Evolutionary conservation across 2,329 filamentous ascomycete species (phyloP).

Genomic region (Whalleya microplaca): DNA sequence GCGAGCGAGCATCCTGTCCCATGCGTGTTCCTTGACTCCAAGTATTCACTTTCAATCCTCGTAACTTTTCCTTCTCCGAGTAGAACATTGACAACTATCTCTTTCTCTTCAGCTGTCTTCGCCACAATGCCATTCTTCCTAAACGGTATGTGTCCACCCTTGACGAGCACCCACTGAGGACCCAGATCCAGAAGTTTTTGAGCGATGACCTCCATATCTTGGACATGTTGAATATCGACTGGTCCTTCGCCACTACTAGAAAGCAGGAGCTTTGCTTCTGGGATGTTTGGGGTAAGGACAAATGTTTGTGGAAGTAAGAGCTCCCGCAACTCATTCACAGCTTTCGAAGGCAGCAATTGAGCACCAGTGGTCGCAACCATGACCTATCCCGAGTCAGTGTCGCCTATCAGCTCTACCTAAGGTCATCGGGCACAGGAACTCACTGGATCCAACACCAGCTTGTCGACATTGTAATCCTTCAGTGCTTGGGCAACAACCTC

Average conservation of each 20-base stretch:
- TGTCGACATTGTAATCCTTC: slow-evolving; percentile 57
- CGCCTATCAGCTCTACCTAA: neutral
- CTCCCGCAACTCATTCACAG: slow-evolving; percentile 62
- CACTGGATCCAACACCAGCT: slow-evolving; percentile 77
- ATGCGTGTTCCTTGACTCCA: slow-evolving; percentile 80
- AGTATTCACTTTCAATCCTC: slow-evolving; percentile 71
- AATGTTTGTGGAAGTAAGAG: slow-evolving; percentile 68
- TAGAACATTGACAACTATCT: slow-evolving; percentile 77
- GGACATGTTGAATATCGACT: slow-evolving; percentile 54
- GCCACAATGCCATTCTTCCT: slow-evolving; percentile 64
- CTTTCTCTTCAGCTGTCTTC: slow-evolving; percentile 58
- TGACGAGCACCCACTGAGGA: slow-evolving; percentile 80
- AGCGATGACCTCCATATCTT: slow-evolving; percentile 72
- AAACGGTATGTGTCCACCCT: slow-evolving; percentile 89
- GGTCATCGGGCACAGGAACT: slow-evolving; percentile 18
- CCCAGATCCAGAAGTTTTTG: slow-evolving; percentile 69
- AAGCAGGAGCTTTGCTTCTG: slow-evolving; percentile 71
- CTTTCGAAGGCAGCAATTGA: slow-evolving; percentile 66
- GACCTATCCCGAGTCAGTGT: slow-evolving; percentile 58
- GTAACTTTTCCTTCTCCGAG: slow-evolving; percentile 61
- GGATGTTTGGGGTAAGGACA: slow-evolving; percentile 76
- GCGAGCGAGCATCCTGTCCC: slow-evolving; percentile 94
- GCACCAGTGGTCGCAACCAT: slow-evolving; percentile 89
- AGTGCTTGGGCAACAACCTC: slow-evolving; percentile 69
- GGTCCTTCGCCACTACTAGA: slow-evolving; percentile 50